Conservation (phyloP, 768 basidiomycete species). For the Suillus alpinus region DNA sequence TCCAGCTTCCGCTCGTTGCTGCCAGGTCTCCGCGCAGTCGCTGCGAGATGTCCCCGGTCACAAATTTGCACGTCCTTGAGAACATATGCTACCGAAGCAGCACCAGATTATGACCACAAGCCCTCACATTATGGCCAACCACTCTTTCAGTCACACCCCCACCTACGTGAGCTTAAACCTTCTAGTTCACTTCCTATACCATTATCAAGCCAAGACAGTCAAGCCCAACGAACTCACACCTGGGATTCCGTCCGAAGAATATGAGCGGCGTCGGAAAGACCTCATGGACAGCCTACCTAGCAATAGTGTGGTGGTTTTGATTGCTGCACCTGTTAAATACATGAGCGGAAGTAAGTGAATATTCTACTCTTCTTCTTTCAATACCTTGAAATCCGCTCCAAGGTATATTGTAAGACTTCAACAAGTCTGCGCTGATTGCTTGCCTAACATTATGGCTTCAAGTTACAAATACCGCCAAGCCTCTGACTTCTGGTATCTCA, state of each 20-base stretch:
- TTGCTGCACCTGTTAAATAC: slow-evolving; percentile 80
- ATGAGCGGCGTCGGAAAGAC: slow-evolving; percentile 62
- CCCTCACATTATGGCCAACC: slow-evolving; percentile 84
- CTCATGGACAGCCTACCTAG: slow-evolving; percentile 77
- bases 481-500: slow-evolving; percentile 93
- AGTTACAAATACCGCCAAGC: slow-evolving; percentile 96
- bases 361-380: slow-evolving; percentile 7
- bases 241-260: slow-evolving; percentile 76
- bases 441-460: slow-evolving; percentile 12
- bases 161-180: slow-evolving; percentile 52
- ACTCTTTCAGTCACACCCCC: slow-evolving; percentile 72
- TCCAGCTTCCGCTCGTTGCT: slow-evolving; percentile 16
- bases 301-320: slow-evolving; percentile 69
- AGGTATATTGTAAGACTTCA: slow-evolving; percentile 73
- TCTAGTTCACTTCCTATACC: slow-evolving; percentile 3
- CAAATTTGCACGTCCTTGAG: slow-evolving; percentile 10
- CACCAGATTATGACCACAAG: slow-evolving; percentile 39
- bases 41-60: not conserved
- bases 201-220: slow-evolving; percentile 36
- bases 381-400: slow-evolving; percentile 11
- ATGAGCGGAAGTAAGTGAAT: slow-evolving; percentile 72
- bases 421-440: slow-evolving; percentile 3
- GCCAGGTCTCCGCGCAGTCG: not conserved
- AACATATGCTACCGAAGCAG: slow-evolving; percentile 34
- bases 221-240: slow-evolving; percentile 70